Conservation (phyloP, 1,284 basidiomycete genomes). For the Pseudozyma hubeiensis region DNA sequence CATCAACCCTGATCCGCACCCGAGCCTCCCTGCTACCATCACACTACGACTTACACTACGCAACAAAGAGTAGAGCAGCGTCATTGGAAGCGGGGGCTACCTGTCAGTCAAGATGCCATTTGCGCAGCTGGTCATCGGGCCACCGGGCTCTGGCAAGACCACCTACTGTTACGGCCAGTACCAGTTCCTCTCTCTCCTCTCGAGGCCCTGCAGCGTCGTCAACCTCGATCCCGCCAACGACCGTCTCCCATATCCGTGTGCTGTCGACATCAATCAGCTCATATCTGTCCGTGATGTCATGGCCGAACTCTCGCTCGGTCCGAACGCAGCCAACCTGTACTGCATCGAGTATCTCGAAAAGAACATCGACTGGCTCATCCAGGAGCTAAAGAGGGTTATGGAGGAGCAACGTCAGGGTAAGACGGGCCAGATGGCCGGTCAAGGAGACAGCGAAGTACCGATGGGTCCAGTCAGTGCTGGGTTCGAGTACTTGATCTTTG, state of each 20-base stretch:
- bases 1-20: not conserved
- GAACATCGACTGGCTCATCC: conserved; percentile 91
- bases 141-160: conserved; percentile 65
- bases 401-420: conserved; percentile 44
- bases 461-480: conserved; percentile 57
- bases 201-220: conserved; percentile 86
- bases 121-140: conserved; percentile 59
- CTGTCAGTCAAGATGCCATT: conserved; percentile 44
- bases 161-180: conserved; percentile 60
- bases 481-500: conserved; percentile 85
- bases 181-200: conserved; percentile 83
- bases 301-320: conserved; percentile 85
- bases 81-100: not conserved
- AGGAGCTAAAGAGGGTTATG: conserved; percentile 72
- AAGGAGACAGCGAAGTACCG: conserved; percentile 19
- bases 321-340: conserved; percentile 96
- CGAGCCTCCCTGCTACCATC: not conserved
- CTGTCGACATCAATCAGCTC: conserved; percentile 84
- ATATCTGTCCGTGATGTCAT: conserved; percentile 91
- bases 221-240: conserved; percentile 98
- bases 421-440: conserved; percentile 27
- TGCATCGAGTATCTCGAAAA: conserved; percentile 97
- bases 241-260: conserved; percentile 87
- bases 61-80: not conserved
- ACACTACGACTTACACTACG: no score